Evolutionary conservation across 441 rosid genomes (phyloP), one percentile per base, ranked within the genome.

Genomic region (Bruguiera hainesii): DNA sequence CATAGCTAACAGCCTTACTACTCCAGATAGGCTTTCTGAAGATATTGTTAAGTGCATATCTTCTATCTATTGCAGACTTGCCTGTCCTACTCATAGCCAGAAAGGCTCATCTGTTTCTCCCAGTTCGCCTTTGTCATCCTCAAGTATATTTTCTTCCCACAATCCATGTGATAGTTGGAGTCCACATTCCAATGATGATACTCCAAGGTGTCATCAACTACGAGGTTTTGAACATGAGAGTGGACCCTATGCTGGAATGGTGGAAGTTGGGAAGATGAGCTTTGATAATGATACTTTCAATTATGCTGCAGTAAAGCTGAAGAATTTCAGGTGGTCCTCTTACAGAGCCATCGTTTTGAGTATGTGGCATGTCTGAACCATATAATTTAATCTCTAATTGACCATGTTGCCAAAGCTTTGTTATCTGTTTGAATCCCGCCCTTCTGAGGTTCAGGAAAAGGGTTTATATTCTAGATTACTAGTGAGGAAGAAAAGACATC

Each of bases 31-130:
- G 59, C 90, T 89, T 53, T 90, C 95, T 33, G 91, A 88, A 77
- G 88, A 92, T 49, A 85, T 87, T 55, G 66, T 89, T 67, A 82
- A 82, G 82, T 92, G 96, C 84, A 84, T 89, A 75, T 84, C 90
- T 68, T 84, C 90, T 73, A 86, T 89, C 71, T 92, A 88, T 74
- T 78, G 81, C 81, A 79, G 86, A 67, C 85, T 92, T 52, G 78
- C 87, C 35, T 76, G 70, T 53, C 79, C 67, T 56, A 66, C 77
- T 29, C 72, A 71, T 50, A 71, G 68, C 66, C 71, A 71, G 60
- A 73, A 75, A 61, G 78, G 69, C 76, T 60, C 65, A 28, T 60
- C 76, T 13, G 72, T 83, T 75, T 88, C 91, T 72, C 89, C 93
- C 60, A 69, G 78, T 66, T 86, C 93, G 28, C 85, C 93, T 53